Evolutionary conservation across 2,329 filamentous ascomycete species (phyloP), one percentile per base, ranked within the genome.

Genomic region (Myriosclerotinia scirpicola): DNA sequence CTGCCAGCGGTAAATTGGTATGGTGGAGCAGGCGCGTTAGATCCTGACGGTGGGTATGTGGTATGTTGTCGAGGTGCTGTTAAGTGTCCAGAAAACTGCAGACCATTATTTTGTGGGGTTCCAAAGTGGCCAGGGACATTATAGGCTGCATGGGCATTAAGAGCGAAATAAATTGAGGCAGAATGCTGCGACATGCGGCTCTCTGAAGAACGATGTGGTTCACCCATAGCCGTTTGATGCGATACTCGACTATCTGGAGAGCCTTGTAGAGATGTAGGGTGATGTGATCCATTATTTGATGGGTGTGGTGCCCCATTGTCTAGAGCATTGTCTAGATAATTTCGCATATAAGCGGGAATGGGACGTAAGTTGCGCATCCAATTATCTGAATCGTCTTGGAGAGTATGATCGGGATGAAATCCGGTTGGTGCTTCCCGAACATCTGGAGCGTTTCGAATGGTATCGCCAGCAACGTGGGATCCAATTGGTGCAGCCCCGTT

Each of bases 1-100:
- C 73, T 67, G 11, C 72, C 70, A 60, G 75, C 44, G 15, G 2
- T 8, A 7, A 38, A 26, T 40, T n/a, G 26, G n/a, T 22, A 38
- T 8, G 8, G 30, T 36, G 38, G 36, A 5, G 34, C 15, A 63
- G 48, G 36, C 17, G 34, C 38, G 30, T 30, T 26, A 26, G 55
- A 42, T 8, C 17, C 11, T n/a, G 48, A 5, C 17, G n/a, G 48
- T 30, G 22, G 12, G 44, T 22, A 20, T 61, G 44, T 50, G 34
- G 2, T n/a, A 50, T 50, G 20, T 50, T 60, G 58, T 40, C 14
- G 12, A 38, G 44, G n/a, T n/a, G 46, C 30, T 14, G 20, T 36
- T 50, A n/a, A 20, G 1, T 26, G 58, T 61, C 14, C 44, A 20
- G 46, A 8, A 61, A 26, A 38, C 5, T 50, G n/a, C n/a, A 44